A percentile compares a stretch with the other conserved stretches of the same genome.
Conservation (phyloP, 2,329 filamentous ascomycete genomes). For the Hymenoscyphus fraxineus region DNA sequence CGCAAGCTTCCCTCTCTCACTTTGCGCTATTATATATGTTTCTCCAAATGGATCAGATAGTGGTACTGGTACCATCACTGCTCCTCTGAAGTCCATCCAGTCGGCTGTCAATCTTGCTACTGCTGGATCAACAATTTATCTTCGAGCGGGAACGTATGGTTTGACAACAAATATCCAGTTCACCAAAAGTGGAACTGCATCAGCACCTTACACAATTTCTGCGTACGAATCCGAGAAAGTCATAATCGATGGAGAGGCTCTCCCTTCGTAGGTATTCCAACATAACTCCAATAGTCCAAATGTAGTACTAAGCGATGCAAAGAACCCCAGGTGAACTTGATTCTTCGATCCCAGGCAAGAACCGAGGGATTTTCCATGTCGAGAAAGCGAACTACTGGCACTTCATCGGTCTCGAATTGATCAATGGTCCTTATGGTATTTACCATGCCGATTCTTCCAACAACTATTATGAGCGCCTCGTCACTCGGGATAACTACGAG, state of each 20-base stretch:
- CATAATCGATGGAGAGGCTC: conserved; percentile 43
- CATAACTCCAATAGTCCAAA: background rate
- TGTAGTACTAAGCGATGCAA: background rate
- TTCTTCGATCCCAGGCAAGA: conserved; percentile 38
- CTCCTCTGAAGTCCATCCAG: conserved; percentile 46
- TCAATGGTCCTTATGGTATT: conserved; percentile 39
- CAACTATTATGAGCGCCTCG: conserved; percentile 38
- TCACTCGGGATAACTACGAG: conserved; percentile 40
- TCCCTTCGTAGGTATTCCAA: conserved; percentile 26
- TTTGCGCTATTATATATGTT: conserved; percentile 38
- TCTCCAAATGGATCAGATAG: conserved; percentile 42
- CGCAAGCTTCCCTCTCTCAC: conserved; percentile 1
- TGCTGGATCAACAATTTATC: conserved; percentile 44
- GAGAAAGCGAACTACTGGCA: conserved; percentile 44
- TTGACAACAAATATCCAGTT: conserved; percentile 47
- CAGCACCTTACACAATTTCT: conserved; percentile 40
- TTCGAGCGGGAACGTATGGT: conserved; percentile 44
- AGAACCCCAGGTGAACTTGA: conserved; percentile 41
- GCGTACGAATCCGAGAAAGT: conserved; percentile 43
- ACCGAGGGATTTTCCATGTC: conserved; percentile 47
- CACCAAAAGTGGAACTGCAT: conserved; percentile 41
- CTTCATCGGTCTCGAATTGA: conserved; percentile 39
- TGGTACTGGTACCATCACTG: conserved; percentile 37
- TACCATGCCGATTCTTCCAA: conserved; percentile 36
- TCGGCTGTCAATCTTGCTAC: conserved; percentile 43